Percentiles rank a stretch among this genome's conserved stretches.
phyloP scores from a whole-genome alignment of 345 rosid genomes.

The Eucalyptus cladocalyx region DNA sequence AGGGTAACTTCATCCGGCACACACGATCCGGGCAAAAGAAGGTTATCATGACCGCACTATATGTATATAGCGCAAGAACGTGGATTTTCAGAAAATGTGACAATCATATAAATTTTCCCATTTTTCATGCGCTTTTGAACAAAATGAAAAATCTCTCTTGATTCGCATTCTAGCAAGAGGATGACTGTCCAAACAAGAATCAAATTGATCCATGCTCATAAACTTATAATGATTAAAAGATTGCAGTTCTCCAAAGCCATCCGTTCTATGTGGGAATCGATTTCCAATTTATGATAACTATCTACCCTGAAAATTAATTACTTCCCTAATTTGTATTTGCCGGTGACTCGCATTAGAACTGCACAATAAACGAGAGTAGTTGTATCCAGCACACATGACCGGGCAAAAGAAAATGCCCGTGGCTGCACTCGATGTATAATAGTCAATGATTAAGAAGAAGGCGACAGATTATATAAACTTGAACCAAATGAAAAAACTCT shows the following conservation, averaged over 20 bases:
- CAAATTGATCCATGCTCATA: neutral
- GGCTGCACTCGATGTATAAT: too few relatives aligned
- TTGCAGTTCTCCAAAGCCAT: accelerated
- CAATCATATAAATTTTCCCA: too few relatives aligned
- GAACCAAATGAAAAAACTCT: too few relatives aligned
- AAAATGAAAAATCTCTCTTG: neutral
- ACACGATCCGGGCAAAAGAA: accelerated
- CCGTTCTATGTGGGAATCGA: accelerated
- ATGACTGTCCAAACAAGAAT: neutral
- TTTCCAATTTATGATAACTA: accelerated
- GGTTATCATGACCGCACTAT: neutral
- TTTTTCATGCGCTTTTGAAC: accelerated
- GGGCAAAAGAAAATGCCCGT: too few relatives aligned
- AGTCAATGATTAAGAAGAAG: too few relatives aligned
- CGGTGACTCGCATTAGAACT: accelerated
- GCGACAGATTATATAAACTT: too few relatives aligned
- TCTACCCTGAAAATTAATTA: accelerated
- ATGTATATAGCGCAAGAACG: accelerated
- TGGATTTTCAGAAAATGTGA: too few relatives aligned
- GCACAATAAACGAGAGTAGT: accelerated
- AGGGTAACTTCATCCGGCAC: neutral
- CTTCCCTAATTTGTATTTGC: accelerated
- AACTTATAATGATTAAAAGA: neutral
- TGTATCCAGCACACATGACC: too few relatives aligned
- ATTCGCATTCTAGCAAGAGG: neutral